phyloP scores from a whole-genome alignment of 495 filamentous ascomycete species.

The Annulohypoxylon bovei region DNA sequence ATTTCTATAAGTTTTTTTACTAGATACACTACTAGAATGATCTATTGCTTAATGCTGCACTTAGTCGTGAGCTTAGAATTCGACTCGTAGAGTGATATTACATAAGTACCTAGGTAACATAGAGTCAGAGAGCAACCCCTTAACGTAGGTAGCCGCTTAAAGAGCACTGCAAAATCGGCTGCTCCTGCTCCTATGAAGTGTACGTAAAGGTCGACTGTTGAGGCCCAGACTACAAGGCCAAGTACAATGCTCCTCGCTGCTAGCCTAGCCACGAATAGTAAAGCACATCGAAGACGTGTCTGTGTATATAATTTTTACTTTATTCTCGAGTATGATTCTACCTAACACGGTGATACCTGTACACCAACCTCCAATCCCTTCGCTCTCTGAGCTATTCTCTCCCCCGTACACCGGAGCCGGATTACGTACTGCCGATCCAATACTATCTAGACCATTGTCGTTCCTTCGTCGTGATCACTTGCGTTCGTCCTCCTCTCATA shows the following conservation, averaged over 20 bases:
- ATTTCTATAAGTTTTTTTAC: neutral
- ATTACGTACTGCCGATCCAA: conserved; percentile 6
- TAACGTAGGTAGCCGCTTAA: too few species aligned
- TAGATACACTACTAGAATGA: neutral
- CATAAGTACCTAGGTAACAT: too few species aligned
- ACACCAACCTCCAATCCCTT: conserved; percentile 10
- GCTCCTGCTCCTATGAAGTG: too few species aligned
- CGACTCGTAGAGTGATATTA: too few species aligned
- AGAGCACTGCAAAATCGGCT: too few species aligned
- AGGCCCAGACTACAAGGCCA: too few species aligned
- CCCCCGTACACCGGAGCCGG: neutral
- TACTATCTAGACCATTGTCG: conserved; percentile 11
- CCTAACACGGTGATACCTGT: conserved; percentile 36
- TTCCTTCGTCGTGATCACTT: conserved; percentile 30
- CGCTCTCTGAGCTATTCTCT: conserved; percentile 15
- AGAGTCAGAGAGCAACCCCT: too few species aligned
- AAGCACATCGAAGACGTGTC: neutral
- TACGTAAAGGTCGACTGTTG: too few species aligned
- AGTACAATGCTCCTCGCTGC: too few species aligned
- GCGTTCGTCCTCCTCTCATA: conserved; percentile 35
- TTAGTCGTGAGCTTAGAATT: too few species aligned
- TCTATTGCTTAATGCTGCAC: too few species aligned
- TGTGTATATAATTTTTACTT: conserved; percentile 36
- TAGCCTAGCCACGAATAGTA: neutral
- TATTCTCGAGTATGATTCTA: conserved; percentile 35